Base-by-base conservation (phyloP, 169 alveolate genomes). In the Cryptosporidium sp. region DNA sequence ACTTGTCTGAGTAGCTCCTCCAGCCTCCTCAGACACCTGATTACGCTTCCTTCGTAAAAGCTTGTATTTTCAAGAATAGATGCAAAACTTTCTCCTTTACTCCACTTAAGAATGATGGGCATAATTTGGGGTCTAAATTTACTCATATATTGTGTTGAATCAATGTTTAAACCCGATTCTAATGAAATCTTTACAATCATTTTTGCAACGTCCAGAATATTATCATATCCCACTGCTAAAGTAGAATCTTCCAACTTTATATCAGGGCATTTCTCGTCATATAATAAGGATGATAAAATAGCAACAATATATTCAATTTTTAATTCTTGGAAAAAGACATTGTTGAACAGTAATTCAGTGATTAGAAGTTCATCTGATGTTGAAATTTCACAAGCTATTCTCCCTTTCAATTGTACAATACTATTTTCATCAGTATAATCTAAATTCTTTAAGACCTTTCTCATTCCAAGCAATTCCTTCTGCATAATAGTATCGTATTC, bases 1-100 rank as follows among this genome's bases (percentile, higher is more conserved):
- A 99, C 94, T 93, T 99, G 99, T 86, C 99, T 95, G 61, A 99
- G 94, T 51, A 98, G 95, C 92, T 99, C 99, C 85, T 99, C 99
- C 86, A 98, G 93, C 44, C 99, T 96, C 85, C 99, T 94, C 70
- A 96, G 92, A 31, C 96, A 92, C 69, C 99, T 92, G 4, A 98
- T 97, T 18, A 98, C 97, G 0, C 98, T 95, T 68, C 99, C 99
- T 93, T 97, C 99, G 92, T 95, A 99, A n/a, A 97, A 94, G 85
- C 96, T 96, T 35, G 98, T 96, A 48, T 95, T 95, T 69, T 97
- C 95, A 89, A 98, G 94, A 16, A 98, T 94, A 80, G 97, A 98
- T 62, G 94, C 94, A 86, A 98, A 98, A 44, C 97, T 94, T 65
- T 96, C 97, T 12, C 99, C 99, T 86, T 97, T 94, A 68, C 98